Conservation (phyloP, 345 rosid genomes). For the Hypericum perforatum region DNA sequence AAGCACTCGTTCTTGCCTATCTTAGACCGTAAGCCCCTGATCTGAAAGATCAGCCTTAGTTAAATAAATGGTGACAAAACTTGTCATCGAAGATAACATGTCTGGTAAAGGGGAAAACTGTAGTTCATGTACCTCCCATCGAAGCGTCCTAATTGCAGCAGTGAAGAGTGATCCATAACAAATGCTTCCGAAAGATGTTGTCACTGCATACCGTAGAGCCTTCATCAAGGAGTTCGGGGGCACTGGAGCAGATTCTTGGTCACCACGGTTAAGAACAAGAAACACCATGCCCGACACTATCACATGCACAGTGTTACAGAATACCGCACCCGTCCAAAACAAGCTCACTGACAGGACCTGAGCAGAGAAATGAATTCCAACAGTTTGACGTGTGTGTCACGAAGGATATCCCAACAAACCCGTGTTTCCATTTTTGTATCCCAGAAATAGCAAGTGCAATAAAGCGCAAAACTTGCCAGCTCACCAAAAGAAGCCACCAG, state of each 20-base stretch:
- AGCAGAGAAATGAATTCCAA: conserved; percentile 14
- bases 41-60: conserved; percentile 31
- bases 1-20: conserved; percentile 91
- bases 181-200: conserved; percentile 92
- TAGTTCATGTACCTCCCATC: conserved; percentile 71
- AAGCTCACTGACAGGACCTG: conserved; percentile 91
- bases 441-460: conserved; percentile 14
- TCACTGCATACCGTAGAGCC: conserved; percentile 64
- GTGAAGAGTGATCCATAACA: conserved; percentile 98
- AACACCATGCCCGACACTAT: conserved; percentile 93
- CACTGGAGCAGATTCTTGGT: conserved; percentile 57
- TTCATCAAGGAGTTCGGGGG: conserved; percentile 67
- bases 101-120: conserved; percentile 7
- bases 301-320: conserved; percentile 89
- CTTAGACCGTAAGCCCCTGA: conserved; percentile 91
- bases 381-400: conserved; percentile 14
- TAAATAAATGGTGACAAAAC: conserved; percentile 8
- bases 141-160: conserved; percentile 84
- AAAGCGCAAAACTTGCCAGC: conserved; percentile 86
- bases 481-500: conserved; percentile 99
- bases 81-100: conserved; percentile 4
- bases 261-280: conserved; percentile 80
- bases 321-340: conserved; percentile 96
- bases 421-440: conserved; percentile 20
- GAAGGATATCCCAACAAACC: conserved; percentile 9